Conservation (phyloP, 139 green algal species). For the Chlorella sp. region DNA sequence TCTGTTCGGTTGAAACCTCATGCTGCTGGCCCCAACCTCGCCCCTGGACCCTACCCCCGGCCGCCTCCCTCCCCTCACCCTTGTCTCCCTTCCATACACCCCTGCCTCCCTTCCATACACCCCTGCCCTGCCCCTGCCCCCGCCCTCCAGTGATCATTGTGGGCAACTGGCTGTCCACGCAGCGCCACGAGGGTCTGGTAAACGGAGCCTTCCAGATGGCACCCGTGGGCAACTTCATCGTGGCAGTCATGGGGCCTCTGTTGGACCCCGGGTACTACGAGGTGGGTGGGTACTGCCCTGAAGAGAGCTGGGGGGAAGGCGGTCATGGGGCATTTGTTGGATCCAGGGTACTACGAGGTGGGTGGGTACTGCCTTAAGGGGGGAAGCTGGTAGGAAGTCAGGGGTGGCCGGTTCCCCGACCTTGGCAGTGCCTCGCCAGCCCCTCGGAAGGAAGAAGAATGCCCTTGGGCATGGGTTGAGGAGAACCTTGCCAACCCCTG, state of each 20-base stretch:
- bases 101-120: neutral
- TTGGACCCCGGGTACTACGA: slow-evolving; percentile 2
- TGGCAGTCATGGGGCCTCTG: slow-evolving; percentile 37
- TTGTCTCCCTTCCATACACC: neutral
- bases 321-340: too few relatives aligned
- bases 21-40: too few relatives aligned
- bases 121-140: neutral
- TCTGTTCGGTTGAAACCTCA: too few relatives aligned
- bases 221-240: slow-evolving; percentile 53
- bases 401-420: too few relatives aligned
- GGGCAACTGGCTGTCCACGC: slow-evolving; percentile 42
- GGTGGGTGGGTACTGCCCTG: neutral
- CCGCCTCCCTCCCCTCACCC: too few relatives aligned
- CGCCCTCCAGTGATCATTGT: slow-evolving; percentile 39
- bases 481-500: neutral
- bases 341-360: too few relatives aligned
- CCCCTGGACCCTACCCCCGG: too few relatives aligned
- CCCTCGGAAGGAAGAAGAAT: too few relatives aligned
- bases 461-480: too few relatives aligned
- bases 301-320: neutral
- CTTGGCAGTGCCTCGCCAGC: too few relatives aligned
- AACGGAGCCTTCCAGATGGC: slow-evolving; percentile 57
- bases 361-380: too few relatives aligned
- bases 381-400: too few relatives aligned
- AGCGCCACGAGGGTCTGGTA: slow-evolving; percentile 56